phyloP scores from a whole-genome alignment of 2,329 filamentous ascomycete species.

The Xylariaceae sp. region DNA sequence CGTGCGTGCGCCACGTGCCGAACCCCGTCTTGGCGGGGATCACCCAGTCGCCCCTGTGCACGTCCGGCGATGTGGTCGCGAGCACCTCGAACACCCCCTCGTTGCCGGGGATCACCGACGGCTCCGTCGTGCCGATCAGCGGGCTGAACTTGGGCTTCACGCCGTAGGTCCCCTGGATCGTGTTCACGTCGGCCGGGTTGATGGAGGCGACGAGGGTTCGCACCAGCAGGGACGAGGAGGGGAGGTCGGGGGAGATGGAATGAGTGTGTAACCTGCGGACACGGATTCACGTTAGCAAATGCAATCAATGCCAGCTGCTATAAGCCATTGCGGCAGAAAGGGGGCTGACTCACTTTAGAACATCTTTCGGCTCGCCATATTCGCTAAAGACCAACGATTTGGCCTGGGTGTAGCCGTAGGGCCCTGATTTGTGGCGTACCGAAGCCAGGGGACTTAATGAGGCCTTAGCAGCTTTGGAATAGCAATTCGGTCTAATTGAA shows the following conservation, averaged over 20 bases:
- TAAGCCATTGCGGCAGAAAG: background rate
- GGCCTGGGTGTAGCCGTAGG: slow-evolving; percentile 82
- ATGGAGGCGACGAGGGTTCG: slow-evolving; percentile 89
- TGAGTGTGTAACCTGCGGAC: slow-evolving; percentile 66
- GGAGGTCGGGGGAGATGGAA: slow-evolving; percentile 76
- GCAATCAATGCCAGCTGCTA: background rate
- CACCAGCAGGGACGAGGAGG: slow-evolving; percentile 68
- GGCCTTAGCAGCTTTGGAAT: background rate
- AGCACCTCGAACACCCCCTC: slow-evolving; percentile 94
- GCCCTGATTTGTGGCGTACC: slow-evolving; percentile 57
- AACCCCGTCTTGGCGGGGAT: slow-evolving; percentile 82
- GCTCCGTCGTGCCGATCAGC: slow-evolving; percentile 73
- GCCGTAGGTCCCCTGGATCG: slow-evolving; percentile 95
- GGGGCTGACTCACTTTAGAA: slow-evolving; percentile 56
- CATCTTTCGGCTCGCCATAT: slow-evolving; percentile 74
- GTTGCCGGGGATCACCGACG: slow-evolving; percentile 81
- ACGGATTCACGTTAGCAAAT: background rate
- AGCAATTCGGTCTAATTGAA: slow-evolving; percentile 14
- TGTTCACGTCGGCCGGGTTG: slow-evolving; percentile 98
- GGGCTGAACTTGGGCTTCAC: slow-evolving; percentile 78
- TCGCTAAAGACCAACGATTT: slow-evolving; percentile 78
- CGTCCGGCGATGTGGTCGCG: slow-evolving; percentile 58
- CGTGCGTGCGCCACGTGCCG: slow-evolving; percentile 95
- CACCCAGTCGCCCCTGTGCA: slow-evolving; percentile 87
- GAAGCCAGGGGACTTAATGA: slow-evolving; percentile 25